Base-by-base conservation (phyloP, 2,329 filamentous ascomycete genomes). In the Botryosphaeria agaves region DNA sequence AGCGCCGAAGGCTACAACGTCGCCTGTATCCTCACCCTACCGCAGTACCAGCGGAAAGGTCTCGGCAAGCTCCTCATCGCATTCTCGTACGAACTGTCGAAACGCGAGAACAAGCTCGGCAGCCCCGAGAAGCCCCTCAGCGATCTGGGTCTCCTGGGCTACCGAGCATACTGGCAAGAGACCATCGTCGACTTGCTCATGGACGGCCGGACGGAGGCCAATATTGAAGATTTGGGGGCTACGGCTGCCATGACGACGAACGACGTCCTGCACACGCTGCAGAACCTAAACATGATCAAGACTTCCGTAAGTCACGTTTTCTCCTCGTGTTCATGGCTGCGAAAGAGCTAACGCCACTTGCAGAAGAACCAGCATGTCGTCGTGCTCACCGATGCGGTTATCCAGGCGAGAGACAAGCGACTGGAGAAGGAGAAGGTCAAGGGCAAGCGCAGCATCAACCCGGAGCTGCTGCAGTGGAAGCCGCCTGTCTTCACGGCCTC, bases 131-230 rank as follows among this genome's bases (percentile, higher is more conserved):
- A 98, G 53, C 89, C 89, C 0, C 69, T 98, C 2, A 92, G 82
- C 20, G 89, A 98, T 66, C 54, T 98, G 33, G 89, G 89, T 39
- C 64, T 98, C 12, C 62, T 98, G 17, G 85, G 87, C 43, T 98
- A 98, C 54, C 75, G 89, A 29, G 87, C 93, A 39, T 98, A 93
- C 56, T 98, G 89, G 89, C 84, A 85, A 18, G 89, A 98, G 52
- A 84, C 83, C 29, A 81, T 98, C 20, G 68, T 95, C 4, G 85
- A 94, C 35, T 52, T 92, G 9, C 63, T 98, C n/a, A 58, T 91
- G 28, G 38, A 59, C 19, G 52, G 51, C 2, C 71, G 73, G 6
- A 72, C 76, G 8, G 76, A 73, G 46, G 76, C 81, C 32, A 92
- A 79, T 33, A 85, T 95, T 32, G 85, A 94, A 44, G 72, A 80